Conservation (phyloP, 163 green algal species). For the Volvox carteri region DNA sequence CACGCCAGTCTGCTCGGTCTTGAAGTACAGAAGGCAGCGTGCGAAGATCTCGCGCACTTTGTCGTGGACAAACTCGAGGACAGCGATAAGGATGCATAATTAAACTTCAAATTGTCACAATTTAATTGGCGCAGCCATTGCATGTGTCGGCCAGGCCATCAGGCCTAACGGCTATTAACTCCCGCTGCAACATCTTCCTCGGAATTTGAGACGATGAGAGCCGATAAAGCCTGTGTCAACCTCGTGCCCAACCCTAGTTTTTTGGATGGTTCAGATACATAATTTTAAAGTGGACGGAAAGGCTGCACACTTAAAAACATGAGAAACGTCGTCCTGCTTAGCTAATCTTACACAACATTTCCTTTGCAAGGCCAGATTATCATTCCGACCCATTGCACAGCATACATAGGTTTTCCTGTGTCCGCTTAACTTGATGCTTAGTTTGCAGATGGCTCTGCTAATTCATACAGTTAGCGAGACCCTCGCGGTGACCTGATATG, state of each 20-base stretch:
- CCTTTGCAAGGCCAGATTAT: too few species aligned
- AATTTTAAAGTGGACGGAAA: background rate
- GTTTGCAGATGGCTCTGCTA: too few species aligned
- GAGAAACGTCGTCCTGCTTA: background rate
- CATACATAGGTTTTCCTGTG: too few species aligned
- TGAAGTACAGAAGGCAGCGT: background rate
- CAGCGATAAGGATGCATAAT: background rate
- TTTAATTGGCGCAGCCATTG: background rate
- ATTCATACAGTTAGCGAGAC: too few species aligned
- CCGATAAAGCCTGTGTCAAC: background rate
- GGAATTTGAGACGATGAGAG: background rate
- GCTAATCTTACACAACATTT: too few species aligned
- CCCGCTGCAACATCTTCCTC: background rate
- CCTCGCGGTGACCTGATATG: too few species aligned
- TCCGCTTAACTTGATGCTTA: too few species aligned
- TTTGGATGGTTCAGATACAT: background rate
- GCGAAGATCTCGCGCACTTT: background rate
- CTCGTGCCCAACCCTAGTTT: background rate
- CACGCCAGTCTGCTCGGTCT: constrained; percentile 26
- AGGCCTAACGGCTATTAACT: background rate
- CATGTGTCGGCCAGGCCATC: background rate
- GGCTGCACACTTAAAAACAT: background rate
- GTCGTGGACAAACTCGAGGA: background rate
- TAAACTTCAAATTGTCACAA: background rate
- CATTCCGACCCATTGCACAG: too few species aligned